These are phyloP conservation scores for Trypanosoma mega DNA, from an alignment of 208 protist species.

Conservation along the genomic window DNA sequence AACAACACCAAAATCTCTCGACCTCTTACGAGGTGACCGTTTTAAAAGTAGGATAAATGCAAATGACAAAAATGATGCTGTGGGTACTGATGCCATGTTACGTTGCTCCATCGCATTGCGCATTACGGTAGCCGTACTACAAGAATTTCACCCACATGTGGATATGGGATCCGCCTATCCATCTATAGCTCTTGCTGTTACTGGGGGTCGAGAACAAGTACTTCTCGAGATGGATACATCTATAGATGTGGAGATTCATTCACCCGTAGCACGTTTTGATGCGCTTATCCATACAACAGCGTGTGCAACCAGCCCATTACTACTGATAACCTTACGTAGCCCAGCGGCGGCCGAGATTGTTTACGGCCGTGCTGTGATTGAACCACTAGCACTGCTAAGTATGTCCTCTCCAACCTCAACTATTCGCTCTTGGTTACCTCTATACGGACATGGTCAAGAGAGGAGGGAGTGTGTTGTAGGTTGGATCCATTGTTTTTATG, in stretches of 20 bases:
- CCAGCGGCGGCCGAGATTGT: slow-evolving; percentile 28
- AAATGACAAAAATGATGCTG: no score
- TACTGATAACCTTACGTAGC: slow-evolving; percentile 50
- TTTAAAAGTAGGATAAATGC: no score
- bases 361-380: slow-evolving; percentile 43
- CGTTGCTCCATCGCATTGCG: slow-evolving; percentile 52
- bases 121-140: slow-evolving; percentile 33
- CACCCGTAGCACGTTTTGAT: slow-evolving; percentile 42
- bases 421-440: slow-evolving; percentile 38
- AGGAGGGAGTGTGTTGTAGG: neutral
- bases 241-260: slow-evolving; percentile 8
- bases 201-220: slow-evolving; percentile 19
- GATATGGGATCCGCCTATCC: slow-evolving; percentile 10
- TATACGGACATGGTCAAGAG: slow-evolving; percentile 20
- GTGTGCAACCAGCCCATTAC: slow-evolving; percentile 23
- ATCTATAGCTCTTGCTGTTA: slow-evolving; percentile 11
- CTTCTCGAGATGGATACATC: slow-evolving; percentile 6
- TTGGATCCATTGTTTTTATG: slow-evolving; percentile 57
- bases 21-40: no score
- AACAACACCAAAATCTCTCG: no score
- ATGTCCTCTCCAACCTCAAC: no score
- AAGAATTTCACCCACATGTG: slow-evolving; percentile 9
- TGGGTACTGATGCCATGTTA: no score
- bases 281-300: slow-evolving; percentile 34
- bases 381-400: slow-evolving; percentile 20